phyloP scores from a whole-genome alignment of 805 yeast species.

The Lipomyces yamadae region DNA sequence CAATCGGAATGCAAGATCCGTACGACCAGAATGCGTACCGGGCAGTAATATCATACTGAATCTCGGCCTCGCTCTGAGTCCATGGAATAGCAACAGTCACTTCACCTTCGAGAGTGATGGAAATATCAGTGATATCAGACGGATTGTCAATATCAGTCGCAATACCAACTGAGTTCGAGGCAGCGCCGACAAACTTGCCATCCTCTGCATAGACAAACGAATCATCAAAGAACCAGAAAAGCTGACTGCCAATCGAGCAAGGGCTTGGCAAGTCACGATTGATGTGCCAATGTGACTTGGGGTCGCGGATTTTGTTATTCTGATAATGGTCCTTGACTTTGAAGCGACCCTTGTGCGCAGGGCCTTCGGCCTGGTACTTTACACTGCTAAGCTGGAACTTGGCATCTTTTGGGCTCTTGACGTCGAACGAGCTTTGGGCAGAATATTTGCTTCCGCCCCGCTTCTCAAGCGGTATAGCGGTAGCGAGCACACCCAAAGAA shows the following conservation, averaged over 20 bases:
- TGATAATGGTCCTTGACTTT: slow-evolving; percentile 17
- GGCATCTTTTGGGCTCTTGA: neutral
- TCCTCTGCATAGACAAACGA: slow-evolving; percentile 22
- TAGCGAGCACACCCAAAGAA: neutral
- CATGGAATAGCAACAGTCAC: slow-evolving; percentile 33
- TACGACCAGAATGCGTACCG: slow-evolving; percentile 33
- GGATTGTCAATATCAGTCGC: slow-evolving; percentile 10
- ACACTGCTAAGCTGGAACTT: neutral
- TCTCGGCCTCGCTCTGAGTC: slow-evolving; percentile 20
- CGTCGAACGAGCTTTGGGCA: neutral
- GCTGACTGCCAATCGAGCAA: slow-evolving; percentile 27
- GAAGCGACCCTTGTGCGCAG: neutral
- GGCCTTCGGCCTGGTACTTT: neutral
- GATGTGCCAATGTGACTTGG: slow-evolving; percentile 21
- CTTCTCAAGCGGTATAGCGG: neutral
- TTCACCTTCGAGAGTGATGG: slow-evolving; percentile 16
- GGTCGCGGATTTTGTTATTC: slow-evolving; percentile 19
- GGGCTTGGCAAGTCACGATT: slow-evolving; percentile 26
- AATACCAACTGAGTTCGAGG: slow-evolving; percentile 29
- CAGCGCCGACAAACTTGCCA: slow-evolving; percentile 30
- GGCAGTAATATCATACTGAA: slow-evolving; percentile 18
- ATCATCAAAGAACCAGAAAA: slow-evolving; percentile 37
- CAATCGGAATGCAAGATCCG: slow-evolving; percentile 29
- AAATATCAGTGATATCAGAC: slow-evolving; percentile 21
- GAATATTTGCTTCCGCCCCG: neutral